Percentiles rank a stretch among this genome's conserved stretches.
phyloP scores from a whole-genome alignment of 768 basidiomycete species.

The Pulveroboletus sp. region DNA sequence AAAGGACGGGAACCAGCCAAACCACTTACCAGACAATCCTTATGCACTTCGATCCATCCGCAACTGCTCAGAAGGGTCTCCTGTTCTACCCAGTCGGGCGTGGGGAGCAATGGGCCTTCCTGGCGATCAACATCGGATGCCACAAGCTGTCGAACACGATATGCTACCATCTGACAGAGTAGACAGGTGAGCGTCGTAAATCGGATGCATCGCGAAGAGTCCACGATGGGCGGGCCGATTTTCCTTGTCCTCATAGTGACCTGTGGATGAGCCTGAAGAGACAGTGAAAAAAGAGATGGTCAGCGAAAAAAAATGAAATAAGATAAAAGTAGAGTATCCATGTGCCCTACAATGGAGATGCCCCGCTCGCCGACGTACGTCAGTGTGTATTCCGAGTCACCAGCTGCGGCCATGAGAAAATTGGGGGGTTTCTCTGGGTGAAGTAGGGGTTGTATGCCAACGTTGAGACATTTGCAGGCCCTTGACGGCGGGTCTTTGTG shows the following conservation, averaged over 20 bases:
- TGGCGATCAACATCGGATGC: conserved; percentile 52
- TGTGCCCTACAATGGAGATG: conserved; percentile 53
- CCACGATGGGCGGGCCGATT: conserved; percentile 39
- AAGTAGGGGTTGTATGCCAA: conserved; percentile 46
- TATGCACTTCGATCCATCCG: conserved; percentile 73
- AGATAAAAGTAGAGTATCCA: background rate
- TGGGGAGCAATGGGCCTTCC: conserved; percentile 63
- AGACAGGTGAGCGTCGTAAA: conserved; percentile 66
- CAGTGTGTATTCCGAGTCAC: conserved; percentile 41
- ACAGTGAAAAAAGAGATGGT: conserved; percentile 5
- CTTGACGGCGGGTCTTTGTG: conserved; percentile 26
- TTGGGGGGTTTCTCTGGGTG: conserved; percentile 27
- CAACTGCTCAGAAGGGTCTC: conserved; percentile 61
- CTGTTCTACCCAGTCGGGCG: conserved; percentile 72
- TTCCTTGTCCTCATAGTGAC: conserved; percentile 62
- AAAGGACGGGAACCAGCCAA: background rate
- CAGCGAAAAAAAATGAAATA: background rate
- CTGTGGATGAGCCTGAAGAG: conserved; percentile 58
- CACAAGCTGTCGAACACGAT: conserved; percentile 64
- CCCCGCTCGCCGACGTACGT: conserved; percentile 66
- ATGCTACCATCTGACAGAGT: conserved; percentile 56
- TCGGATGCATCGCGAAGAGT: conserved; percentile 49
- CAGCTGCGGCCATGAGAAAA: conserved; percentile 27
- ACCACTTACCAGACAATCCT: conserved; percentile 59
- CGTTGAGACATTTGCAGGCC: conserved; percentile 71